Base-by-base conservation (phyloP, 371 early-diverging fungal genomes). In the Catenaria anguillulae region DNA sequence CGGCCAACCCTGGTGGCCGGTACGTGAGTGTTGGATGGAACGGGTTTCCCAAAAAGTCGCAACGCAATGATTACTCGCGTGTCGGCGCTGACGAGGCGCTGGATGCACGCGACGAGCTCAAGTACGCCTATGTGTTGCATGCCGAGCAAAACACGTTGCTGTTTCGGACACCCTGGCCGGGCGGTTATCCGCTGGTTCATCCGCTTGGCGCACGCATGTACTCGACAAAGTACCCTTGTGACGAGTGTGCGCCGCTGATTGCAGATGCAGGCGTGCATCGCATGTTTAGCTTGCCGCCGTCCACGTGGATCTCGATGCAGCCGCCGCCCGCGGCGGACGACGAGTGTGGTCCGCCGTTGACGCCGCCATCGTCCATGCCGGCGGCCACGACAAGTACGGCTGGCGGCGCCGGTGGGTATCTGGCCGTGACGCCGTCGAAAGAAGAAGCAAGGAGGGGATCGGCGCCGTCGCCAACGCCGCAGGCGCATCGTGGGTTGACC, bases 71-170 rank as follows among this genome's bases (percentile, higher is more conserved):
- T 23, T 55, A 55, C 36, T 19, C 26, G 6, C 55, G 55, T 2
- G 34, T 55, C 36, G 55, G 55, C 33, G 55, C 55, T 19, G 55
- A 55, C 55, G 55, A 55, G 55, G 55, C 55, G 10, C 10, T 19
- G 34, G 55, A 55, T 15, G 36, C 33, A 3, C 45, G 45, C 45
- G 55, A 55, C 17, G 55, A 55, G 36, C 55, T 55, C 55, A 55
- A 55, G 36, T 55, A 55, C 55, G 55, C 55, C 21, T 55, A 55
- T 19, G 55, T 55, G 33, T 29, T 55, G 12, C 55, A 55, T 23
- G 55, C 55, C 33, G 55, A 55, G 36, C 55, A 55, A 29, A 55
- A 55, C 23, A 29, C 55, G 36, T 29, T 55, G 19, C 55, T 55
- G 36, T 43, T 43, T 23, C 45, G 45, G 19, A 43, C 45, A 4